Evolutionary conservation across 2,329 filamentous ascomycete genomes (phyloP).

Genomic region (Apiospora aurea): DNA sequence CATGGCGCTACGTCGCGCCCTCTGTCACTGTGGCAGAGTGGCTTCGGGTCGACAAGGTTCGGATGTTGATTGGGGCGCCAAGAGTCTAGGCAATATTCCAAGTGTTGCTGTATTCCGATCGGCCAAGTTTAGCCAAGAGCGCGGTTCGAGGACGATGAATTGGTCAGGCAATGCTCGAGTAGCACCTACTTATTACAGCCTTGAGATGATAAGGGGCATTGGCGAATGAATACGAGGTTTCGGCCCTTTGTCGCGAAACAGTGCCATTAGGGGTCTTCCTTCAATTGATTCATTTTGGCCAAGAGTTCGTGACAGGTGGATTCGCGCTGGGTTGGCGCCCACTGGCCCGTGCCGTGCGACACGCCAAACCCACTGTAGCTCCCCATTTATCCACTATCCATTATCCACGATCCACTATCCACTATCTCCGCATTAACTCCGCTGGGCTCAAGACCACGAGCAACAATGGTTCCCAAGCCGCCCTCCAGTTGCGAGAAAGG

Average conservation of each 20-base stretch:
- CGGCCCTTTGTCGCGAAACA: not conserved
- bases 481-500: too few relatives aligned
- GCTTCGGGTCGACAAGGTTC: not conserved
- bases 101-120: not conserved
- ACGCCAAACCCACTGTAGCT: not conserved
- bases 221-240: not conserved
- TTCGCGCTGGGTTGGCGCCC: not conserved
- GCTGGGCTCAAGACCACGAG: too few relatives aligned
- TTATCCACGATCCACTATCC: too few relatives aligned
- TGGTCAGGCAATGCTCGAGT: not conserved
- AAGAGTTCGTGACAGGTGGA: not conserved
- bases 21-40: not conserved
- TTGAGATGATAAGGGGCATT: not conserved
- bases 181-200: not conserved
- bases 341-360: not conserved
- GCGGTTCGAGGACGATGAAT: not conserved
- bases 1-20: slow-evolving; percentile 1
- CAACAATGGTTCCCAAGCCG: too few relatives aligned
- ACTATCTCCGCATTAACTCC: too few relatives aligned
- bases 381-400: too few relatives aligned
- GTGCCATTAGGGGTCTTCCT: not conserved
- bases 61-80: not conserved
- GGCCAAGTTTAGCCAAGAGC: not conserved
- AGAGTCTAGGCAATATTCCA: not conserved
- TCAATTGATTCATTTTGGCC: not conserved